Conservation (phyloP, 2,329 filamentous ascomycete genomes). For the Fusarium verrucosum region DNA sequence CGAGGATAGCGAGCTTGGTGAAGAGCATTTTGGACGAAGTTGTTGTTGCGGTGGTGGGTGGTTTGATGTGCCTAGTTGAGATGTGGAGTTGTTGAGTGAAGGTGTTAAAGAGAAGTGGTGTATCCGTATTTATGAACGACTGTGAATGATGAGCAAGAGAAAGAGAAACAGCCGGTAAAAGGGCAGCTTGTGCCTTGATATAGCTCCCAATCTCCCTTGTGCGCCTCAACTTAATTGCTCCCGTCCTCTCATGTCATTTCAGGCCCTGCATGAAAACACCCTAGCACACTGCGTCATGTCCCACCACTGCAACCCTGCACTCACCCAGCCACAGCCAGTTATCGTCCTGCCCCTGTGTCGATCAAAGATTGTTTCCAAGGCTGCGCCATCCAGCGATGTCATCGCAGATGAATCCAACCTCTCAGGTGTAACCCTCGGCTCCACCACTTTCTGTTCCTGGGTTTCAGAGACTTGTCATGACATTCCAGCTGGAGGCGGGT, state of each 20-base stretch:
- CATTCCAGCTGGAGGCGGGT: constrained; percentile 6
- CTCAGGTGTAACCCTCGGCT: not conserved
- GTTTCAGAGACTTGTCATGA: constrained; percentile 19
- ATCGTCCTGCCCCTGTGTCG: constrained; percentile 4
- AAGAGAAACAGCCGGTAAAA: too few relatives aligned
- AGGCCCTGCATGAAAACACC: constrained; percentile 8
- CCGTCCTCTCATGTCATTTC: constrained; percentile 14
- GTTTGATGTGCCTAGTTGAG: not conserved
- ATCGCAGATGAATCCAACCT: constrained; percentile 12
- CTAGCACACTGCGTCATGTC: constrained; percentile 22
- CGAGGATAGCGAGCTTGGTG: constrained; percentile 38
- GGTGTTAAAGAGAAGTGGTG: not conserved
- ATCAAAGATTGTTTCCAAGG: constrained; percentile 8
- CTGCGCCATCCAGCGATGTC: constrained; percentile 35
- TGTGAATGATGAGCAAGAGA: not conserved
- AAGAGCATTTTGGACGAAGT: constrained; percentile 33
- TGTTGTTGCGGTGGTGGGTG: not conserved
- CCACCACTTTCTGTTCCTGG: not conserved
- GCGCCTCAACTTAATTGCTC: constrained; percentile 7
- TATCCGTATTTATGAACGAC: not conserved
- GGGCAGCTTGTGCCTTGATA: constrained; percentile 23
- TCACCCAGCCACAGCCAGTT: not conserved
- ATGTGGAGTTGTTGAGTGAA: not conserved
- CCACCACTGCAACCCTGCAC: not conserved
- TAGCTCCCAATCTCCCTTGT: constrained; percentile 13